These are phyloP conservation scores for Chrysanthemum makinoi DNA, from an alignment of 129 eudicot species.

Conservation along the genomic window DNA sequence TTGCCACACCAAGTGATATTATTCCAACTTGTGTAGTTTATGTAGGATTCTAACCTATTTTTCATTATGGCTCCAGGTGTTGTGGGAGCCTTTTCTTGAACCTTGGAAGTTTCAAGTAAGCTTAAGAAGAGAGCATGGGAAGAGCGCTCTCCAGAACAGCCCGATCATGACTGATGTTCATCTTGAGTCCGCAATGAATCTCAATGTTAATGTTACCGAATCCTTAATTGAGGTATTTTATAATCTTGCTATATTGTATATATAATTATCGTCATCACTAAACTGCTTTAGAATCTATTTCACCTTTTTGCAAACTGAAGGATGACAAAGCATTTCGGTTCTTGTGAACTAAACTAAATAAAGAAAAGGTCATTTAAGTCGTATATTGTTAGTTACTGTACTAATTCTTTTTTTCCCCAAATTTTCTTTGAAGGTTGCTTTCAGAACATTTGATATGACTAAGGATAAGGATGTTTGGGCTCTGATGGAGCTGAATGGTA, in stretches of 20 bases:
- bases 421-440: conserved; percentile 50
- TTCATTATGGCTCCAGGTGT: conserved; percentile 49
- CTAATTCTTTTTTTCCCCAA: not conserved
- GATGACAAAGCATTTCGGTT: not conserved
- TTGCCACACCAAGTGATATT: not conserved
- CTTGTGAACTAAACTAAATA: not conserved
- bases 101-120: conserved; percentile 78
- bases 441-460: conserved; percentile 72
- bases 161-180: conserved; percentile 54
- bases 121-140: conserved; percentile 48
- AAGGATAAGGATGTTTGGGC: conserved; percentile 63
- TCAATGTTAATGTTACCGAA: conserved; percentile 81
- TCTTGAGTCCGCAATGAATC: conserved; percentile 59
- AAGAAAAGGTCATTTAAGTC: not conserved
- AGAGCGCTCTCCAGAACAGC: conserved; percentile 50
- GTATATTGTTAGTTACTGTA: conserved; percentile 9
- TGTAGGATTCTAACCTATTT: conserved; percentile 4
- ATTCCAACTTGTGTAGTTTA: not conserved
- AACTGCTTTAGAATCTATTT: conserved; percentile 7
- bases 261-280: not conserved
- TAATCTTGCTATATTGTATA: not conserved
- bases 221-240: conserved; percentile 70
- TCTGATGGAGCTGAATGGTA: conserved; percentile 31
- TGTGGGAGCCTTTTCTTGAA: conserved; percentile 98
- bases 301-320: conserved; percentile 6